Evolutionary conservation across 345 rosid genomes (phyloP), one percentile per base, ranked within the genome.

Genomic region (Eutrema heterophyllum): DNA sequence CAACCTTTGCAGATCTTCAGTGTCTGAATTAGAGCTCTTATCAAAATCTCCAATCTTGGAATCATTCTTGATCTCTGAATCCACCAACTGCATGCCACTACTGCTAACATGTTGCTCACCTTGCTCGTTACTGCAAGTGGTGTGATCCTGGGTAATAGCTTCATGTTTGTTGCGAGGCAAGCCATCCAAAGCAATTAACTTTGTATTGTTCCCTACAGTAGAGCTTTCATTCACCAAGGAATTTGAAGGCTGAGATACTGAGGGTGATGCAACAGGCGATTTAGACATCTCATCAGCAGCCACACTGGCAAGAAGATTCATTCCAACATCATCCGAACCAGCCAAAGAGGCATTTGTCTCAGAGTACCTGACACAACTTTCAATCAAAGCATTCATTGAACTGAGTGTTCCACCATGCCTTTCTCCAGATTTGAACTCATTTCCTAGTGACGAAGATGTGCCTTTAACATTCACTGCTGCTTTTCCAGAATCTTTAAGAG

Each of bases 281-380:
- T 84, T 95, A 30, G 81, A 82, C 70, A 92, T 89, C 76, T 92
- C 98, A 48, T 87, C 97, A 68, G 97, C 84, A 67, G 99, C 99
- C 58, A 95, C 98, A 79, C 83, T 92, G 48, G 99, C 99, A 66
- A 95, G 91, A 70, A 95, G 83, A 80, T 92, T 92, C 96, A 95
- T 95, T 64, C 98, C 99, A 66, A 83, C 84, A 80, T 92, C 96
- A 84, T 95, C 99, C 6, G 83, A 86, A 72, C 77, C 79, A 8
- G 94, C 80, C 52, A 77, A 33, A 32, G 80, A 77, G 9, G 77
- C 82, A 82, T 64, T 83, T 21, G 86, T 83, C 76, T 90, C 93
- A 1, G 95, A 84, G 57, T 75, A 78, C 79, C 89, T 87, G 1
- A 73, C 94, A 81, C 98, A 93, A 68, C 97, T 95, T 77, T 95